Percentiles rank a stretch among this genome's conserved stretches.
Conservation (phyloP, 192 early-diverging fungal species). For the Allomyces macrogynus region DNA sequence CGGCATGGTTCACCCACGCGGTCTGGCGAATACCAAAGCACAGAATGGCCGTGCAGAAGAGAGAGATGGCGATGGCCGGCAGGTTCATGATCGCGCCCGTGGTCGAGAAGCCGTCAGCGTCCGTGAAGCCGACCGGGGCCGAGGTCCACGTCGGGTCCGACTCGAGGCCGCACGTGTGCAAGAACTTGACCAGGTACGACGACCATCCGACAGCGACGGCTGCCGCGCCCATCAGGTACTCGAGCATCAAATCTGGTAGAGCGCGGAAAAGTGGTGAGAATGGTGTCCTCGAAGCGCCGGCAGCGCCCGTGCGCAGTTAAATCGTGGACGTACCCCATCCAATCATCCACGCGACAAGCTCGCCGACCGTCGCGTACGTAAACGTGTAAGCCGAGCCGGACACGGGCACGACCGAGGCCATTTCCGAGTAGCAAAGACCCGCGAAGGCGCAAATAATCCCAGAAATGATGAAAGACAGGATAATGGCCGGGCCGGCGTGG, state of each 20-base stretch:
- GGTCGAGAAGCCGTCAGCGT: background rate
- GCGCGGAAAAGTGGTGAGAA: no score
- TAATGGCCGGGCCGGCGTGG: slow-evolving; percentile 64
- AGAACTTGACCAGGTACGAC: slow-evolving; percentile 49
- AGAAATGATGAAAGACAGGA: slow-evolving; percentile 62
- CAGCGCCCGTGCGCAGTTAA: no score
- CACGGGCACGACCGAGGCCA: slow-evolving; percentile 68
- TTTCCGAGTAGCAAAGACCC: slow-evolving; percentile 66
- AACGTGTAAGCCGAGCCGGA: slow-evolving; percentile 76
- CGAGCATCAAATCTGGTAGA: slow-evolving; percentile 41
- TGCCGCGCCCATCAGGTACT: slow-evolving; percentile 68
- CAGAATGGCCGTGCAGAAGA: slow-evolving; percentile 43
- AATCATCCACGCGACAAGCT: slow-evolving; percentile 73
- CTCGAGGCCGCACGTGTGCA: slow-evolving; percentile 33
- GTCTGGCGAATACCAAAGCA: slow-evolving; percentile 51
- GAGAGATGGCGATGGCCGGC: slow-evolving; percentile 47
- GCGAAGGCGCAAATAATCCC: slow-evolving; percentile 53
- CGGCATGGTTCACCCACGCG: slow-evolving; percentile 43
- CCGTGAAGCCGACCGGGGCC: slow-evolving; percentile 28
- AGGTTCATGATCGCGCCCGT: slow-evolving; percentile 43
- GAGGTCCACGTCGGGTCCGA: slow-evolving; percentile 35
- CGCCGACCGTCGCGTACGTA: slow-evolving; percentile 67
- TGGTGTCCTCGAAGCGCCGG: no score
- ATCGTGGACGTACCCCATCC: slow-evolving; percentile 37
- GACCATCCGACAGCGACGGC: slow-evolving; percentile 72